These are phyloP conservation scores for Penicillium hesseltinei DNA, from an alignment of 2,329 filamentous ascomycete genomes.

Conservation along the genomic window DNA sequence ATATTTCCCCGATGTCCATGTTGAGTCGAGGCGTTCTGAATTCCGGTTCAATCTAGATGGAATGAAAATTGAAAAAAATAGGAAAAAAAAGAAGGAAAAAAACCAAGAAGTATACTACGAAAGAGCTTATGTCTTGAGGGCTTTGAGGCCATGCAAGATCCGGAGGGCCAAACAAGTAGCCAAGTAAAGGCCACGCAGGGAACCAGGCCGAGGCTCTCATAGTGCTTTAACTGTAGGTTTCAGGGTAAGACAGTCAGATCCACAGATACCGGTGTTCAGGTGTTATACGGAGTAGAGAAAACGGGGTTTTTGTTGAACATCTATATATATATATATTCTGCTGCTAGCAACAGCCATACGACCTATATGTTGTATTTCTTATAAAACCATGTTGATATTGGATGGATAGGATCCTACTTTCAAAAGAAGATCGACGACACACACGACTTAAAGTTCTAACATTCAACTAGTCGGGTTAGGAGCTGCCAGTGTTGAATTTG, in stretches of 20 bases:
- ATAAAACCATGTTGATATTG: neutral
- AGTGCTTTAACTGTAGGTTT: neutral
- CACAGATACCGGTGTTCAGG: neutral
- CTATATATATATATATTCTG: neutral
- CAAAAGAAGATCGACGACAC: neutral
- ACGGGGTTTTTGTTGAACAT: neutral
- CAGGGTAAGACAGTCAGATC: neutral
- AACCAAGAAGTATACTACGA: neutral
- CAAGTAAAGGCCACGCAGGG: neutral
- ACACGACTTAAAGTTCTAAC: neutral
- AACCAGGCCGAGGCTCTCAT: neutral
- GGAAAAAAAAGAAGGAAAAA: no score
- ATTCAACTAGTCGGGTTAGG: neutral
- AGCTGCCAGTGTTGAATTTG: neutral
- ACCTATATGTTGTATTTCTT: neutral
- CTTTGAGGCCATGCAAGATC: neutral
- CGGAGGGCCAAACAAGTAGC: neutral
- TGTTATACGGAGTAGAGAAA: neutral
- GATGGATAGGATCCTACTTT: no score
- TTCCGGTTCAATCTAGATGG: neutral
- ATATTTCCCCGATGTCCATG: neutral
- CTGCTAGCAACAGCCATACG: neutral
- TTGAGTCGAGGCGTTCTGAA: neutral
- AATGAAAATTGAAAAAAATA: neutral
- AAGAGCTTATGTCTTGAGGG: neutral